These are phyloP conservation scores for Colletotrichum plurivorum DNA, from an alignment of 2,329 filamentous ascomycete species.

Conservation along the genomic window DNA sequence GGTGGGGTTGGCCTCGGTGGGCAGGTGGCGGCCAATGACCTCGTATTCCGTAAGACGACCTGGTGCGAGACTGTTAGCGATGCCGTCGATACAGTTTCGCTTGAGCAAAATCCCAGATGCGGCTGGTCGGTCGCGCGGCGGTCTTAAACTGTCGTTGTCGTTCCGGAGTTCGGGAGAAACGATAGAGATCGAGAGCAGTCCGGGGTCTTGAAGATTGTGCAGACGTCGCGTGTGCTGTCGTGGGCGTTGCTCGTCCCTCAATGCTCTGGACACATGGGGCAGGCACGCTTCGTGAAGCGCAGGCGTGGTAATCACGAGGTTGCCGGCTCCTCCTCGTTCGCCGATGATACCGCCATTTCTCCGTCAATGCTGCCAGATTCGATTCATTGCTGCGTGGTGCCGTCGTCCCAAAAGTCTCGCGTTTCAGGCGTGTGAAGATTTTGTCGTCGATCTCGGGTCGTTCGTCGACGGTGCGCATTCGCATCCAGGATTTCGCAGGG, in stretches of 20 bases:
- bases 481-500: slow-evolving; percentile 14
- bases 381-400: slow-evolving; percentile 41
- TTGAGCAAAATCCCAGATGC: slow-evolving; percentile 4
- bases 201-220: too few relatives aligned
- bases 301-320: too few relatives aligned
- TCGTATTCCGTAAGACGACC: slow-evolving; percentile 99
- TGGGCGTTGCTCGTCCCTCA: too few relatives aligned
- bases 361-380: too few relatives aligned
- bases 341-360: too few relatives aligned
- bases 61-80: slow-evolving; percentile 60
- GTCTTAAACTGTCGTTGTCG: not conserved
- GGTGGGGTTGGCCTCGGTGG: slow-evolving; percentile 95
- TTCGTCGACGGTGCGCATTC: slow-evolving; percentile 24
- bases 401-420: slow-evolving; percentile 5
- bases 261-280: too few relatives aligned
- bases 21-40: slow-evolving; percentile 99
- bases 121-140: not conserved
- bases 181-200: too few relatives aligned
- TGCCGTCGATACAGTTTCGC: slow-evolving; percentile 1
- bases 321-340: too few relatives aligned
- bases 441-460: slow-evolving; percentile 31
- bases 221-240: too few relatives aligned
- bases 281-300: too few relatives aligned
- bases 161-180: not conserved
- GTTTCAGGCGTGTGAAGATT: slow-evolving; percentile 1